A percentile compares a stretch with the other conserved stretches of the same genome.
Conservation (phyloP, 2,329 filamentous ascomycete species). For the Aspergillus texensis region DNA sequence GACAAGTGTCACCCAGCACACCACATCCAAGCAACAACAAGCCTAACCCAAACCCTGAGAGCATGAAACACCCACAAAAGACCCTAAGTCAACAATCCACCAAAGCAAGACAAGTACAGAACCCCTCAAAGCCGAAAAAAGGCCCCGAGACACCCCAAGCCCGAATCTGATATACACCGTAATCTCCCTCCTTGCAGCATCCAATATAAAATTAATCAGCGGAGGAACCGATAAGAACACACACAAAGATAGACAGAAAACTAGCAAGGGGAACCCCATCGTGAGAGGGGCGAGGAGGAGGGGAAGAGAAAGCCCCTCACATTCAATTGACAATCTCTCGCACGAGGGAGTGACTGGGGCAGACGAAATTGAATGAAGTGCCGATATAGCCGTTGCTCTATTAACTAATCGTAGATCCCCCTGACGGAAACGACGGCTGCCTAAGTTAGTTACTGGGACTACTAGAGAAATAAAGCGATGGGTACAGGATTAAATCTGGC, state of each 20-base stretch:
- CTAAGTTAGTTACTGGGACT: background rate
- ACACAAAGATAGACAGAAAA: background rate
- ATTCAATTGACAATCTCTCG: background rate
- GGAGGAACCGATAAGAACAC: background rate
- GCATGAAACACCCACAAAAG: background rate
- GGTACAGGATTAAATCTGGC: background rate
- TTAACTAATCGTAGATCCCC: conserved; percentile 4
- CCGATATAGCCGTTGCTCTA: conserved; percentile 1
- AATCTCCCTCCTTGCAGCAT: background rate
- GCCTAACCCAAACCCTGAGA: background rate
- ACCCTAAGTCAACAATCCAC: background rate
- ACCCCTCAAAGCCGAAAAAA: background rate
- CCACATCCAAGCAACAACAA: background rate
- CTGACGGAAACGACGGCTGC: conserved; percentile 5
- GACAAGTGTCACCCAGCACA: background rate
- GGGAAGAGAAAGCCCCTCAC: background rate
- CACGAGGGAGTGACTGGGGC: background rate
- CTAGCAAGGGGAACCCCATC: background rate
- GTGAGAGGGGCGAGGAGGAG: background rate
- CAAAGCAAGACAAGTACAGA: background rate
- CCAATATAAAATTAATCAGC: background rate
- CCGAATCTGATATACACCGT: background rate
- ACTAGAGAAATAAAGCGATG: background rate
- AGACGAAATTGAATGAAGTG: background rate
- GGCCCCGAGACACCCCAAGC: background rate